A percentile compares a stretch with the other conserved stretches of the same genome.
phyloP scores from a whole-genome alignment of 169 alveolate species.

The Plasmodium coatneyi region DNA sequence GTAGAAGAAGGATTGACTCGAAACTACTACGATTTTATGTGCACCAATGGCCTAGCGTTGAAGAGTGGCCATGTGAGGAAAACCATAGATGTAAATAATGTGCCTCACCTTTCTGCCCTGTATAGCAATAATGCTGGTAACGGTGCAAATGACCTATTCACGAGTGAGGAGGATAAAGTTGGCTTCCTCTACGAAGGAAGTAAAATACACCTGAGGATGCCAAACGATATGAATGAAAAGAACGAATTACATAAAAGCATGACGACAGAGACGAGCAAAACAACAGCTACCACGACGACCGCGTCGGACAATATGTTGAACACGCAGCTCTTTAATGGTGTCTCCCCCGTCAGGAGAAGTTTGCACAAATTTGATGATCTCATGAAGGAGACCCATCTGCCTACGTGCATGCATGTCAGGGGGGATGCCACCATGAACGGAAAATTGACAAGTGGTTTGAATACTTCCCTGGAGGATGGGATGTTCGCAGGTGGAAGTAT shows the following conservation, averaged over 20 bases:
- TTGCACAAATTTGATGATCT: constrained; percentile 13
- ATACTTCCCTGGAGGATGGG: background rate
- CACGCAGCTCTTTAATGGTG: constrained; percentile 16
- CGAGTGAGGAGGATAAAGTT: background rate
- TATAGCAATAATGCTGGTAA: background rate
- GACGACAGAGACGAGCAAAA: constrained; percentile 42
- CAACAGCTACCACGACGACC: constrained; percentile 37
- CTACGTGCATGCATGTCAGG: background rate
- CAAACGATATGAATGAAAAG: constrained; percentile 7
- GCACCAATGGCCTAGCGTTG: constrained; percentile 10
- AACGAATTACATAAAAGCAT: constrained; percentile 26
- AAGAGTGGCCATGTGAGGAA: constrained; percentile 7
- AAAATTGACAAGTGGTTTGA: background rate
- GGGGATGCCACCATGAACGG: background rate
- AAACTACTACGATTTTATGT: background rate
- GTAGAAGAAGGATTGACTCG: background rate
- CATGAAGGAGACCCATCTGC: constrained; percentile 10
- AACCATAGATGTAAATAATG: background rate
- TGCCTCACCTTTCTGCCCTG: background rate
- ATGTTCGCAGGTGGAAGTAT: background rate
- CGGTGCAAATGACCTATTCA: background rate
- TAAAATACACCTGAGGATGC: background rate
- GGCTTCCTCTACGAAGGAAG: background rate
- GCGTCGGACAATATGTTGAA: constrained; percentile 21
- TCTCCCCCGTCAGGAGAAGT: background rate